phyloP scores from a whole-genome alignment of 257 asterid genomes.

The Capsicum baccatum region DNA sequence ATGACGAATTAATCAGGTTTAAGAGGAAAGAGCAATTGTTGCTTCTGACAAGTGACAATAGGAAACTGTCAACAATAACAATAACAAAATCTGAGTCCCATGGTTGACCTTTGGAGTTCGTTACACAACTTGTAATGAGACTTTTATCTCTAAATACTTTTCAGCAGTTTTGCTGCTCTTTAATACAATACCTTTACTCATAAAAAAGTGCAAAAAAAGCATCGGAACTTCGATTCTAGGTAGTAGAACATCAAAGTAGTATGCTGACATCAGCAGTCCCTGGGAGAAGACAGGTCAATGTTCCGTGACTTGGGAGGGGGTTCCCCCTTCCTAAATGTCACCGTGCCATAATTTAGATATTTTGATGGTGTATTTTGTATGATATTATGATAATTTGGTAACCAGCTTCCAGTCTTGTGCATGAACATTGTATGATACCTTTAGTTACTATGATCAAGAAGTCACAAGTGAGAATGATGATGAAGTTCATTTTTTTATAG shows the following conservation, averaged over 20 bases:
- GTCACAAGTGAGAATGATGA: constrained; percentile 22
- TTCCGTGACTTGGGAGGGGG: not conserved
- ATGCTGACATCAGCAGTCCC: not conserved
- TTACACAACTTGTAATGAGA: no score
- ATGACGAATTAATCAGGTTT: not conserved
- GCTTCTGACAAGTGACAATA: not conserved
- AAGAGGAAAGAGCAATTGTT: not conserved
- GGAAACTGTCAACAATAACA: not conserved
- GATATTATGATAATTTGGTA: constrained; percentile 7
- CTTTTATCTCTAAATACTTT: no score
- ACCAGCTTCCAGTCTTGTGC: not conserved
- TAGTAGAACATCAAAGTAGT: not conserved
- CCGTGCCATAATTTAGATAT: not conserved
- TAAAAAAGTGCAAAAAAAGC: not conserved
- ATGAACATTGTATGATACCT: not conserved
- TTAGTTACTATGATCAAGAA: not conserved
- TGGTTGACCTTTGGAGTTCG: no score
- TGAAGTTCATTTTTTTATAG: constrained; percentile 46
- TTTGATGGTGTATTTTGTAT: not conserved
- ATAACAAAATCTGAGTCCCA: not conserved
- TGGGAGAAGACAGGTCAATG: not conserved
- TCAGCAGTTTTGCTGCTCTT: no score
- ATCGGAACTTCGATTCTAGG: not conserved
- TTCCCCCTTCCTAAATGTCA: not conserved
- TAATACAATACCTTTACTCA: no score